These are phyloP conservation scores for Galium porrigens DNA, from an alignment of 305 asterid genomes.

Conservation along the genomic window DNA sequence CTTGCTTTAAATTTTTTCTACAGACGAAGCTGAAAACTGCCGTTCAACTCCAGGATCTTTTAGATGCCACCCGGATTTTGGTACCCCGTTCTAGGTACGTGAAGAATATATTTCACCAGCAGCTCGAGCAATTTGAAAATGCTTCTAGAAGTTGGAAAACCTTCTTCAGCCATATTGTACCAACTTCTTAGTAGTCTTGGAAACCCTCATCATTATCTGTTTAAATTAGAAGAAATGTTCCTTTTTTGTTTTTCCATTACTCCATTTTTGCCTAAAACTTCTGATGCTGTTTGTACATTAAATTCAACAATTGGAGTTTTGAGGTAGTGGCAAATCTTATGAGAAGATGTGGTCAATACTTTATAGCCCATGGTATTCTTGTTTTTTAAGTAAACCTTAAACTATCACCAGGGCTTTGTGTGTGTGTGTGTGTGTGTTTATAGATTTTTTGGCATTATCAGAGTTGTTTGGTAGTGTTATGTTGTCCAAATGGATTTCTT, in stretches of 20 bases:
- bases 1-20: conserved; percentile 19
- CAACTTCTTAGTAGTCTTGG: background rate
- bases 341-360: background rate
- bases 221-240: background rate
- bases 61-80: conserved; percentile 83
- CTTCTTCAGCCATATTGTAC: background rate
- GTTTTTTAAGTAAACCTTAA: background rate
- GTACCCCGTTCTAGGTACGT: conserved; percentile 74
- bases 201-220: background rate
- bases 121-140: background rate
- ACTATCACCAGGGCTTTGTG: background rate
- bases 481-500: conserved; percentile 2
- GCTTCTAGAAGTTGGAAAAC: background rate
- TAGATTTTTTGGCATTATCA: background rate
- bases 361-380: background rate
- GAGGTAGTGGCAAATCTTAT: background rate
- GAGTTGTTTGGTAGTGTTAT: background rate
- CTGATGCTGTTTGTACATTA: background rate
- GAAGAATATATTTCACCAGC: background rate
- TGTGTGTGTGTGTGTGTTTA: background rate
- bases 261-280: background rate
- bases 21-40: conserved; percentile 96
- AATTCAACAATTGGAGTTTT: too few species aligned
- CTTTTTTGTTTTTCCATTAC: background rate
- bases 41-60: conserved; percentile 88